These are phyloP conservation scores for Trametes villosa DNA, from an alignment of 768 basidiomycete species.

Conservation along the genomic window DNA sequence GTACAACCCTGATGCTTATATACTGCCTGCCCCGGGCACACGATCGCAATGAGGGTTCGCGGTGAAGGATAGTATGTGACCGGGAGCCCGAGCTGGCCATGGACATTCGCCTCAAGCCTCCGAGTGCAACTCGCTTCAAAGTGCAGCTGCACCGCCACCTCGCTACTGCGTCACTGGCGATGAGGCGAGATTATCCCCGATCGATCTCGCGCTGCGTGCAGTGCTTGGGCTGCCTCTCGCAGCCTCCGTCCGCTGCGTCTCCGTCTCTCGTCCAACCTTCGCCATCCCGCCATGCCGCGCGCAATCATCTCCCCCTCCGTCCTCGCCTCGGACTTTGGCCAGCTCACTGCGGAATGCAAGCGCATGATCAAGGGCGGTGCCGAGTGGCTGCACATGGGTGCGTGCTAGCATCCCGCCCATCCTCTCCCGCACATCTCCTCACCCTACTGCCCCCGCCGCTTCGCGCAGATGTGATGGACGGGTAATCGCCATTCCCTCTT, in stretches of 20 bases:
- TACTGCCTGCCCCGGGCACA: too few relatives aligned
- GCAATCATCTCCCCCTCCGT: constrained; percentile 97
- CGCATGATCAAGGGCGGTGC: constrained; percentile 95
- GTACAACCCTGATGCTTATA: neutral
- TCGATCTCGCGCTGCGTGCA: constrained; percentile 5
- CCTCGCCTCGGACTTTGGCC: constrained; percentile 95
- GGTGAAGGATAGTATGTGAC: too few relatives aligned
- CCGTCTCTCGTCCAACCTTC: neutral
- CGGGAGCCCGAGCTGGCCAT: too few relatives aligned
- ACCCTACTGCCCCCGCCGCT: neutral
- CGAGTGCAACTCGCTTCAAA: neutral
- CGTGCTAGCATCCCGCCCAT: constrained; percentile 22
- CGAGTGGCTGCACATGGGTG: constrained; percentile 99
- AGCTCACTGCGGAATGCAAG: constrained; percentile 93
- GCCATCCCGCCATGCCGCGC: constrained; percentile 61
- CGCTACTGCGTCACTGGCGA: neutral
- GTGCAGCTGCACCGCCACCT: neutral
- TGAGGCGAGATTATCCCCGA: neutral
- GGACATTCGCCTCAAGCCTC: neutral
- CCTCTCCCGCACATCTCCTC: neutral
- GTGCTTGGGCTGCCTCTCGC: neutral
- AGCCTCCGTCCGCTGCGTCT: neutral
- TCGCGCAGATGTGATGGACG: constrained; percentile 92
- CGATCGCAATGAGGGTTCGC: too few relatives aligned
- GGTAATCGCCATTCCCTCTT: constrained; percentile 50